Evolutionary conservation across 805 yeast genomes (phyloP), one percentile per base, ranked within the genome.

Genomic region (Ascoidea rubescens): DNA sequence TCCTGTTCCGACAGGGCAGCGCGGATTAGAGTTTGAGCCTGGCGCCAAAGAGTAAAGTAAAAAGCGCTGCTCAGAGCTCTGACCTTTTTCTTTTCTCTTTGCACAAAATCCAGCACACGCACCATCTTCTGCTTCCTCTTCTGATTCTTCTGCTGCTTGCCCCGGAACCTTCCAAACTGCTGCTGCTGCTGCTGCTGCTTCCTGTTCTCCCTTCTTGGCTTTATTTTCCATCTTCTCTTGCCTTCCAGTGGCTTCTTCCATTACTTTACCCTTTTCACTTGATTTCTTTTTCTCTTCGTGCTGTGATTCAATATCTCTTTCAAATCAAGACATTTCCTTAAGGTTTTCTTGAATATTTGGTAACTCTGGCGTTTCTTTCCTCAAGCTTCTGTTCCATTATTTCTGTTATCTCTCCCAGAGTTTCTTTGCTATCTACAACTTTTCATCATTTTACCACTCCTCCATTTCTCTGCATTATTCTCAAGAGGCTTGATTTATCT

Each of bases 131-230:
- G 14, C 43, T 37, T 37, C 4, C 14, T 37, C 14, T 37, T 14
- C 4, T 37, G 43, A 2, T 37, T 37, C 43, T 37, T 37, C 14
- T 21, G 28, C 28, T 21, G 28, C 28, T 21, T 21, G 28, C 28
- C 28, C 28, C 28, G 28, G 28, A 21, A 21, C 28, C 28, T 21
- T 21, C 28, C 28, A 21, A 21, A 21, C 14, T 4, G 14, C 43
- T 37, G 8, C 14, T 37, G 8, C 4, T 37, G 14, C 43, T 37
- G 43, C 43, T 37, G 43, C 43, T 37, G 8, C 14, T 37, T 37
- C 14, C 14, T 37, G 14, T 37, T 37, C 43, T 50, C 66, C 6
- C 60, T 71, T 49, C 55, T 66, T 16, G 54, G 53, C 21, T 6
- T 42, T 50, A n/a, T 51, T 4, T 47, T 60, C 64, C 30, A 52